Percentiles rank a stretch among this genome's conserved stretches.
Conservation (phyloP, 192 early-diverging fungal genomes). For the Paraglomus occultum region DNA sequence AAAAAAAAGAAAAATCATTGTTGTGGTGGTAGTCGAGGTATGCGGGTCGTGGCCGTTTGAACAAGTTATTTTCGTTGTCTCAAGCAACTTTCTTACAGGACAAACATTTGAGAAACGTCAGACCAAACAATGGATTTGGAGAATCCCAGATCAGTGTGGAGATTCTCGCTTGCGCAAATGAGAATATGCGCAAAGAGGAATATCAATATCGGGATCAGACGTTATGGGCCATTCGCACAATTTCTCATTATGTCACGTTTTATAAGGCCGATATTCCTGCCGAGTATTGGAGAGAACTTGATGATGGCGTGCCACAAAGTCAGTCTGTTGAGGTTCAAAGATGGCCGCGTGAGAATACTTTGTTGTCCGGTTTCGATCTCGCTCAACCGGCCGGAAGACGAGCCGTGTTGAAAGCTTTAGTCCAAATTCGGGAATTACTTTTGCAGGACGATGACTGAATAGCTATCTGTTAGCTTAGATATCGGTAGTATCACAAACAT, state of each 20-base stretch:
- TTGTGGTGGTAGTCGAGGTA: too few species aligned
- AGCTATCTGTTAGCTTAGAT: too few species aligned
- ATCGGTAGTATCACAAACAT: too few species aligned
- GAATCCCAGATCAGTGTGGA: background rate
- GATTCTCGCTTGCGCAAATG: background rate
- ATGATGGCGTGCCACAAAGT: background rate
- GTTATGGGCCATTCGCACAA: constrained; percentile 8
- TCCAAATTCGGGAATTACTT: constrained; percentile 1
- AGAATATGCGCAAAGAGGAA: background rate
- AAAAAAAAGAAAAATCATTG: too few species aligned
- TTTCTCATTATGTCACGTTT: constrained; percentile 7
- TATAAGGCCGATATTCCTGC: constrained; percentile 12
- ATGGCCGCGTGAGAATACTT: background rate
- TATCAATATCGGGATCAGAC: constrained; percentile 8
- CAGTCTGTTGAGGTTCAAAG: constrained; percentile 4
- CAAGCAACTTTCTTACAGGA: constrained; percentile 11
- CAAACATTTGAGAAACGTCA: constrained; percentile 4
- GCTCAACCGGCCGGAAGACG: too few species aligned
- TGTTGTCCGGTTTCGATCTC: background rate
- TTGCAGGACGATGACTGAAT: background rate
- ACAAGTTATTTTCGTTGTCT: background rate
- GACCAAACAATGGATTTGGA: background rate
- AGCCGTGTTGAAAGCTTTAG: too few species aligned
- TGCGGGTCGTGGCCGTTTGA: background rate
- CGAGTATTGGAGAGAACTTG: constrained; percentile 2